Percentiles rank a stretch among this genome's conserved stretches.
Evolutionary conservation across 257 asterid genomes (phyloP).

Genomic region (Scutellaria baicalensis): DNA sequence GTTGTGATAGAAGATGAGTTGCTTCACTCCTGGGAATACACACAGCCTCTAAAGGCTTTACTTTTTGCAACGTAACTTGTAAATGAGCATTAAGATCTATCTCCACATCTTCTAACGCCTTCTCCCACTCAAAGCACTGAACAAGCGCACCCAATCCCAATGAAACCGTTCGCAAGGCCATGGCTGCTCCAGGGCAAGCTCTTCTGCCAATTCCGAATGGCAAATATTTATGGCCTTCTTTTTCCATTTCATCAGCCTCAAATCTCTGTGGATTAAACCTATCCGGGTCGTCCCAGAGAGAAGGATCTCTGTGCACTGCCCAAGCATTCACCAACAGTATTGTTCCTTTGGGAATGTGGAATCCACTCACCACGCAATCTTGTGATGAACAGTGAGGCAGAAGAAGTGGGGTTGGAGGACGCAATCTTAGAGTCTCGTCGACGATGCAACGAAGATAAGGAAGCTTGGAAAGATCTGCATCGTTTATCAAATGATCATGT

Average conservation of each 20-base stretch:
- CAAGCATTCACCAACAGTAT: conserved; percentile 38
- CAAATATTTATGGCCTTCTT: no score
- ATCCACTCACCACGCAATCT: conserved; percentile 32
- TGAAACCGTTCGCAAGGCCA: no score
- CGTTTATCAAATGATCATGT: conserved; percentile 24
- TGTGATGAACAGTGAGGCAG: conserved; percentile 39
- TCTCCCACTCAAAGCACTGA: no score
- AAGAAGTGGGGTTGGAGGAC: conserved; percentile 37
- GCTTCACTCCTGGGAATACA: no score
- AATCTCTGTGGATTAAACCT: conserved; percentile 45
- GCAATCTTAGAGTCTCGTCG: conserved; percentile 41
- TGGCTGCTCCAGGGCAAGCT: no score
- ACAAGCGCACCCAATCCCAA: no score
- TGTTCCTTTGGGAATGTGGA: conserved; percentile 28
- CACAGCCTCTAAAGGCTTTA: no score
- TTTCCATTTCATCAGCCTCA: conserved; percentile 5
- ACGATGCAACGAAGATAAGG: conserved; percentile 17
- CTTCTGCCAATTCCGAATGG: no score
- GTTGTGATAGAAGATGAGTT: no score
- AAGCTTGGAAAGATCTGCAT: conserved; percentile 25
- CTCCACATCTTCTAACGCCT: no score
- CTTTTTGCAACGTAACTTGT: no score
- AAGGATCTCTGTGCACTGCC: conserved; percentile 51
- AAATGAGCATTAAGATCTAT: no score
- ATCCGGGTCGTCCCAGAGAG: conserved; percentile 39